Evolutionary conservation across 495 filamentous ascomycete genomes (phyloP), one percentile per base, ranked within the genome.

Genomic region (Penicillium cosmopolitanum): DNA sequence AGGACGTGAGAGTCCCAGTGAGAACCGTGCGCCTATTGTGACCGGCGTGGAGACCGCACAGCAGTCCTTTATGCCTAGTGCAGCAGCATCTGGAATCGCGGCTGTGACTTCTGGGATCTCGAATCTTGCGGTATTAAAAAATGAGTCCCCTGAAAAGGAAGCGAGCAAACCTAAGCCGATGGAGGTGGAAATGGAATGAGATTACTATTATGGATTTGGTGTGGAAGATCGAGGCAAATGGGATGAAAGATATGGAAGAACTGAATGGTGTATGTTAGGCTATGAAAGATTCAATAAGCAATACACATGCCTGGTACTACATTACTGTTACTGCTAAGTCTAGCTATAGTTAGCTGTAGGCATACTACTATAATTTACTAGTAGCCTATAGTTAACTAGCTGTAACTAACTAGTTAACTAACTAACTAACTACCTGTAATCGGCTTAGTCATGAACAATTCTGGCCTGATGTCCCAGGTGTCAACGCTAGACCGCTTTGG

Each of bases 141-240:
- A 61, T 21, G 69, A 64, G 12, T 66, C 65, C 3, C 54, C 65
- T 34, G 63, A 57, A 13, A 56, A 69, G 38, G 57, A 61, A 23
- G 48, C 60, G 48, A 64, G 55, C 62, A 50, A 65, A 60, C 19
- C 53, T 66, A 73, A 66, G 44, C 68, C 73, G 55, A 66, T 84
- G 72, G 78, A 78, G 51, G 73, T 82, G 36, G 80, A 83, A 60
- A 77, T 81, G 78, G 75, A 80, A 57, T 82, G 57, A 77, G 35
- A 16, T 48, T 25, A 19, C 28, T 31, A 31, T 31, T 9, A 31
- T 31, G 28, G 28, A 31, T 31, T 31, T 9, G 28, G 8, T 31
- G 4, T 31, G 28, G 28, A 31, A 28, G 46, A 48, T 31, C 19
- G 56, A 15, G 55, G 19, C 25, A 8, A 56, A 13, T 36, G n/a